Conservation (phyloP, 2,329 filamentous ascomycete species). For the Eutypa lata region DNA sequence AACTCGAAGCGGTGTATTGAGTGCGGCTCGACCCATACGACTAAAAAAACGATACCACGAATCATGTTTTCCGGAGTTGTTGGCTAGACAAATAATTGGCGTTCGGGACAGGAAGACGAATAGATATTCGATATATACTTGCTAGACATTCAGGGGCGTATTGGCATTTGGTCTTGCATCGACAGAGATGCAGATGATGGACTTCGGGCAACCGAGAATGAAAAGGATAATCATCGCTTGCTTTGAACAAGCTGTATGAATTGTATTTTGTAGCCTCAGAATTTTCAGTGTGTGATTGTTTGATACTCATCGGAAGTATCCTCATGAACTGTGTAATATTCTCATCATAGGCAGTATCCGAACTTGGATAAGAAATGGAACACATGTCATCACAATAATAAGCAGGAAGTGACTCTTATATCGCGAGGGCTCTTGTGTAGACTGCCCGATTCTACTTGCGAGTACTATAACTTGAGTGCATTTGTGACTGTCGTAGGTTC, state of each 20-base stretch:
- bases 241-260: not conserved
- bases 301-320: constrained; percentile 27
- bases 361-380: not conserved
- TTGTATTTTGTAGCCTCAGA: constrained; percentile 24
- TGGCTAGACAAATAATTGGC: not conserved
- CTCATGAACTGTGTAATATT: constrained; percentile 27
- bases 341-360: constrained; percentile 26
- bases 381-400: not conserved
- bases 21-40: not conserved
- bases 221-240: not conserved
- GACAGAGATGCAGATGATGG: not conserved
- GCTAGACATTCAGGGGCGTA: not conserved
- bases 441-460: too few relatives aligned
- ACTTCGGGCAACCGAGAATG: not conserved
- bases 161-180: not conserved
- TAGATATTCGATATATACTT: not conserved
- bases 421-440: not conserved
- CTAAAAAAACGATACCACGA: not conserved
- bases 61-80: not conserved
- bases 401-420: not conserved
- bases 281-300: constrained; percentile 31
- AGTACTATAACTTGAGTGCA: too few relatives aligned
- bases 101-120: not conserved
- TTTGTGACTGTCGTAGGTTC: too few relatives aligned
- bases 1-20: not conserved